Percentiles rank a stretch among this genome's conserved stretches.
phyloP scores from a whole-genome alignment of 805 yeast genomes.

The Ogataea ramenticola region DNA sequence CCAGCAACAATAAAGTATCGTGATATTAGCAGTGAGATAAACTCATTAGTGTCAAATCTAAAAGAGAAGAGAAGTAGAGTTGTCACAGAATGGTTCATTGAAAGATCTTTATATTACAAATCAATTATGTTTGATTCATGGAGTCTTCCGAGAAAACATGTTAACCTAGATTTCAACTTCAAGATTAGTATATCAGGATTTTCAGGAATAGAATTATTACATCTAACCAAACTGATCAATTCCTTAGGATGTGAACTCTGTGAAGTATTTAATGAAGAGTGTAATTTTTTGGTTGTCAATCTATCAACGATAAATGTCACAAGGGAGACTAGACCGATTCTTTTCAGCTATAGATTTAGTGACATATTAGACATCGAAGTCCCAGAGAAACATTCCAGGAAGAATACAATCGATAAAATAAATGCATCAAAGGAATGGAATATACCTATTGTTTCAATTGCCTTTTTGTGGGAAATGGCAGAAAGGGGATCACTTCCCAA shows the following conservation, averaged over 20 bases:
- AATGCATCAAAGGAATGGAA: slow-evolving; percentile 50
- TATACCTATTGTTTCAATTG: slow-evolving; percentile 51
- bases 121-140: slow-evolving; percentile 17
- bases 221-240: slow-evolving; percentile 46
- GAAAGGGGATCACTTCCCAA: slow-evolving; percentile 32
- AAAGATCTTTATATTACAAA: slow-evolving; percentile 18
- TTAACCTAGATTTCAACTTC: slow-evolving; percentile 20
- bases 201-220: slow-evolving; percentile 21
- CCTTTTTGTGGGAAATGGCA: slow-evolving; percentile 47
- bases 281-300: slow-evolving; percentile 54
- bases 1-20: slow-evolving; percentile 15
- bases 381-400: slow-evolving; percentile 8
- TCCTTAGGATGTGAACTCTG: slow-evolving; percentile 45
- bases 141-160: slow-evolving; percentile 18
- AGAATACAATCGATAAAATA: slow-evolving; percentile 46
- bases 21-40: slow-evolving; percentile 11
- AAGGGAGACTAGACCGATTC: slow-evolving; percentile 31
- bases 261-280: slow-evolving; percentile 38
- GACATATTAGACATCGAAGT: slow-evolving; percentile 18
- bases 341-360: slow-evolving; percentile 30
- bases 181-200: slow-evolving; percentile 29
- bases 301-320: slow-evolving; percentile 37
- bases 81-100: slow-evolving; percentile 28
- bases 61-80: slow-evolving; percentile 19
- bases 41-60: slow-evolving; percentile 3